phyloP scores from a whole-genome alignment of 1,284 basidiomycete species.

The Leccinum angustisporum region DNA sequence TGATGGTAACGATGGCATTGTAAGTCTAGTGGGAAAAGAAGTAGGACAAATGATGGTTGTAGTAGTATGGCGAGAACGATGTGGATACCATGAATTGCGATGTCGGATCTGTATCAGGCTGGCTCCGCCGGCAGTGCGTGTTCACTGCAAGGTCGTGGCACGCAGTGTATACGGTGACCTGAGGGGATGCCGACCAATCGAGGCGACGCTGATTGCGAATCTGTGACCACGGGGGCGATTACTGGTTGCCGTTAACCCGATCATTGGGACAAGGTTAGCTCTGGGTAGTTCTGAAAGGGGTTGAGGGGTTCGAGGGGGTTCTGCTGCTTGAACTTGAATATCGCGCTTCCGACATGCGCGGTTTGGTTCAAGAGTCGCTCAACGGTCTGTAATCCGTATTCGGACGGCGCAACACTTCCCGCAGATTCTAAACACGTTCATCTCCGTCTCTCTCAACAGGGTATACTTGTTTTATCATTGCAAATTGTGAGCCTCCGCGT shows the following conservation, averaged over 20 bases:
- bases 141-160: not conserved
- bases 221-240: constrained; percentile 1
- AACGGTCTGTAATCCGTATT: constrained; percentile 11
- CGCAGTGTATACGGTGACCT: constrained; percentile 24
- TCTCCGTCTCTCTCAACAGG: constrained; percentile 26
- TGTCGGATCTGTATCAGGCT: not conserved
- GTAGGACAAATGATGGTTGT: constrained; percentile 15
- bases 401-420: constrained; percentile 21
- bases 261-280: constrained; percentile 37
- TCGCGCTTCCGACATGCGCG: constrained; percentile 21
- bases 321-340: constrained; percentile 5
- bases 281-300: constrained; percentile 18
- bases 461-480: constrained; percentile 14
- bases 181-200: constrained; percentile 16
- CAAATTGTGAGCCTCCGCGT: constrained; percentile 19
- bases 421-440: constrained; percentile 27
- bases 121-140: not conserved
- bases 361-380: constrained; percentile 5
- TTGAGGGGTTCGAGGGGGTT: constrained; percentile 8
- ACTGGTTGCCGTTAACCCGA: constrained; percentile 12
- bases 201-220: constrained; percentile 8
- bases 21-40: constrained; percentile 4
- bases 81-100: constrained; percentile 13
- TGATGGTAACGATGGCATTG: not conserved
- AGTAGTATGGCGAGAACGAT: not conserved